phyloP scores from a whole-genome alignment of 1,284 basidiomycete species.

The Ceratobasidium sp. region DNA sequence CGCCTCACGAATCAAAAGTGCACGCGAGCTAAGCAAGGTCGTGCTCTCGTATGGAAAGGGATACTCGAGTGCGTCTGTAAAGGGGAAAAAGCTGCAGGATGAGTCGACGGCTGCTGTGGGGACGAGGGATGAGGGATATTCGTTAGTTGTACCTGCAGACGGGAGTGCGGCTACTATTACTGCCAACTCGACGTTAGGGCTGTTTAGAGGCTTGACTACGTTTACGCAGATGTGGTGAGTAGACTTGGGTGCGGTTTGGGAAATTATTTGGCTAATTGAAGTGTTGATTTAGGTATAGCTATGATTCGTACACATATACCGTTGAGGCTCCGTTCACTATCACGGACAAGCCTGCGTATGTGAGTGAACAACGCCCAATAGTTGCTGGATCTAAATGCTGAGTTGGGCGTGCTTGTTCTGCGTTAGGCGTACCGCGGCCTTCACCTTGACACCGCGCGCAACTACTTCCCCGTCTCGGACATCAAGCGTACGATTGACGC shows the following conservation, averaged over 20 bases:
- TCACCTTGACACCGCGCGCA: slow-evolving; percentile 80
- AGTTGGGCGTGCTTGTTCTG: not conserved
- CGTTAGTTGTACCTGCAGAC: slow-evolving; percentile 68
- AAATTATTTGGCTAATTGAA: not conserved
- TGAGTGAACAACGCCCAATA: slow-evolving; percentile 49
- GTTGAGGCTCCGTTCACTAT: slow-evolving; percentile 69
- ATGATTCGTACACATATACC: slow-evolving; percentile 63
- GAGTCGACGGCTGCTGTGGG: slow-evolving; percentile 68
- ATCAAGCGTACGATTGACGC: slow-evolving; percentile 81
- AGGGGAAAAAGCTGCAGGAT: slow-evolving; percentile 50
- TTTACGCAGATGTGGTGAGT: slow-evolving; percentile 73
- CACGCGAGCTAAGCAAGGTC: slow-evolving; percentile 50
- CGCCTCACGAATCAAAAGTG: slow-evolving; percentile 51
- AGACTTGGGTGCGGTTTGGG: slow-evolving; percentile 44
- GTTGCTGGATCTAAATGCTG: not conserved
- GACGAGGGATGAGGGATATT: slow-evolving; percentile 73
- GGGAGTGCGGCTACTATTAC: slow-evolving; percentile 68
- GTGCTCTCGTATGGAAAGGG: slow-evolving; percentile 16
- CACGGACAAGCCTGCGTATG: slow-evolving; percentile 69
- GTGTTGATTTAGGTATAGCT: slow-evolving; percentile 63
- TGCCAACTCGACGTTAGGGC: slow-evolving; percentile 78
- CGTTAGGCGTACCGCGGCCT: slow-evolving; percentile 79
- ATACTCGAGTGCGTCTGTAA: not conserved
- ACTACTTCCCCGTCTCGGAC: slow-evolving; percentile 72
- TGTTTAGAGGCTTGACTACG: slow-evolving; percentile 83